Conservation (phyloP, 345 rosid genomes). For the Atalantia buxifolia region DNA sequence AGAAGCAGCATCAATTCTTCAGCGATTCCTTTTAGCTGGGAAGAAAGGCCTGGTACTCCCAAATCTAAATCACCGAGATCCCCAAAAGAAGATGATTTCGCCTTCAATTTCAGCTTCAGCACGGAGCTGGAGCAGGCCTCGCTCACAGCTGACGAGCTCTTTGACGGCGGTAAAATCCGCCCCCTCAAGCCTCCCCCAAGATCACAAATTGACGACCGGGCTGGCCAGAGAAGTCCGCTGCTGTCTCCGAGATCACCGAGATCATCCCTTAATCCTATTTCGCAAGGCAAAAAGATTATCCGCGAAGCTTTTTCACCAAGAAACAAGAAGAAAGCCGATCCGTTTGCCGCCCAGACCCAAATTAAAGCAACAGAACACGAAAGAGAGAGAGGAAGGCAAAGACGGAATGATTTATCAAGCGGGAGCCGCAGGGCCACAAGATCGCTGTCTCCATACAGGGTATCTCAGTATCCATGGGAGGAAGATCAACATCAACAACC, state of each 20-base stretch:
- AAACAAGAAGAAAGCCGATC: constrained; percentile 40
- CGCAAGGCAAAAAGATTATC: constrained; percentile 45
- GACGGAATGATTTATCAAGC: constrained; percentile 29
- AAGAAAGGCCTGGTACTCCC: constrained; percentile 62
- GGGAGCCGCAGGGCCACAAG: constrained; percentile 53
- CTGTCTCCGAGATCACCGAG: constrained; percentile 42
- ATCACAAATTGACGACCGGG: constrained; percentile 27
- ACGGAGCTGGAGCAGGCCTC: constrained; percentile 33
- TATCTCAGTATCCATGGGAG: constrained; percentile 77
- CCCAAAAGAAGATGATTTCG: constrained; percentile 42
- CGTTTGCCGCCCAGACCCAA: constrained; percentile 37
- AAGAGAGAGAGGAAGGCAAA: constrained; percentile 64
- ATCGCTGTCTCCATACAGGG: constrained; percentile 76
- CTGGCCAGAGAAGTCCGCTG: constrained; percentile 24
- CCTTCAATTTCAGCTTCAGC: constrained; percentile 45
- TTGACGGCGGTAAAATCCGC: constrained; percentile 68
- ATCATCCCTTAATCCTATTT: constrained; percentile 33
- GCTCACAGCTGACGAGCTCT: constrained; percentile 66
- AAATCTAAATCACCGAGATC: constrained; percentile 46
- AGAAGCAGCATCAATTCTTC: background rate
- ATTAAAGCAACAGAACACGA: constrained; percentile 28
- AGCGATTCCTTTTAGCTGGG: constrained; percentile 57
- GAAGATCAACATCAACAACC: constrained; percentile 35
- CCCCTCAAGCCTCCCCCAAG: constrained; percentile 69
- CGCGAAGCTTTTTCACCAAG: constrained; percentile 60